Base-by-base conservation (phyloP, 495 filamentous ascomycete species). In the Bombardia bombarda region DNA sequence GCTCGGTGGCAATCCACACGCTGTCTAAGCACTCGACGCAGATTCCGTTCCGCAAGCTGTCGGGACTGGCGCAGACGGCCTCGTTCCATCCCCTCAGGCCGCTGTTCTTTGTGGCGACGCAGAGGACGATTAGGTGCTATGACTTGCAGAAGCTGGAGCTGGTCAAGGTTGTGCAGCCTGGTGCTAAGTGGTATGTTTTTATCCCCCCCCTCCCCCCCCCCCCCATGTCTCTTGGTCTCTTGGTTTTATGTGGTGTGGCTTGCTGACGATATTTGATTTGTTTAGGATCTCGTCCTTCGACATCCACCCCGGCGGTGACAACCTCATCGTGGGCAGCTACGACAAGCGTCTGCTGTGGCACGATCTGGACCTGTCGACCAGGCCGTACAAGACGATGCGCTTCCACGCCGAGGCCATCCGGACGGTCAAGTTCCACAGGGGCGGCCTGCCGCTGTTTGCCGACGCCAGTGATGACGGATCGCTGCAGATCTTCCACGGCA, bases 301-400 rank as follows among this genome's bases (percentile, higher is more conserved):
- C 55, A 80, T 98, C 38, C 92, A 98, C 65, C 86, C 90, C 2
- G 82, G 82, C 8, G 90, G 92, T 32, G 87, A 95, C 63, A 95
- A 98, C 63, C 61, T 98, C 47, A 86, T 97, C 45, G 84, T 94
- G 19, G 87, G 88, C 21, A 86, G 87, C 18, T 97, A 97, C 66
- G 92, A 98, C 62, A 83, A 86, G 45, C 83, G 90, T 37, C 74
- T 98, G 3, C 73, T 98, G 39, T 98, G 93, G 93, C 92, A 97
- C 58, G 92, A 98, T 66, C 75, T 98, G 20, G 93, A 97, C 45
- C 79, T 97, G 19, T 92, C 87, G 1, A 78, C 76, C 40, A 78
- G 82, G 40, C 92, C 92, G 1, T 97, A 95, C 69, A 95, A 95
- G 72, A 95, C 89, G 5, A 78, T 98, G 58, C 76, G 92, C 16